A percentile compares a stretch with the other conserved stretches of the same genome.
Conservation (phyloP, 2,329 filamentous ascomycete genomes). For the Penicillium sp. region DNA sequence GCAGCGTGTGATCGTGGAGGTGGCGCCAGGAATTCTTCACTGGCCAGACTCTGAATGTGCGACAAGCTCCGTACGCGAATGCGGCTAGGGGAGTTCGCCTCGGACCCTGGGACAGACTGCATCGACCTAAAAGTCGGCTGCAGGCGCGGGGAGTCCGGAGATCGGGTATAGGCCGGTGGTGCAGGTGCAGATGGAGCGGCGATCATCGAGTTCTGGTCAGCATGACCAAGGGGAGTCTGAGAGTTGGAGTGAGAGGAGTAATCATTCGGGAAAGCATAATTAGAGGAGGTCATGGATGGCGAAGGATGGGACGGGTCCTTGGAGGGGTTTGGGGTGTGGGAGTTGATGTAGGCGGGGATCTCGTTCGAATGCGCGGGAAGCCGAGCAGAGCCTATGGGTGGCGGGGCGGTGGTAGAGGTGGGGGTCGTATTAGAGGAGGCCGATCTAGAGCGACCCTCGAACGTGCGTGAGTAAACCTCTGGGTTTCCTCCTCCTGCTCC, state of each 20-base stretch:
- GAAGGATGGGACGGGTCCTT: slow-evolving; percentile 18
- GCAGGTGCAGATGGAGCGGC: slow-evolving; percentile 19
- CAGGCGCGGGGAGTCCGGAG: slow-evolving; percentile 48
- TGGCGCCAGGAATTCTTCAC: slow-evolving; percentile 67
- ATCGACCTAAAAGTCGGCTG: slow-evolving; percentile 48
- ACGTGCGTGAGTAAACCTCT: slow-evolving; percentile 22
- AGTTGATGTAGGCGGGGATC: slow-evolving; percentile 38
- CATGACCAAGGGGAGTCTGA: slow-evolving; percentile 21
- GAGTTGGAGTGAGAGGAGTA: slow-evolving; percentile 13
- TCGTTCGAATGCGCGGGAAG: slow-evolving; percentile 32
- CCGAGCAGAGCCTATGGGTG: slow-evolving; percentile 35
- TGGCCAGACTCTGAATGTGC: slow-evolving; percentile 86
- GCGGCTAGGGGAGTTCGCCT: slow-evolving; percentile 53
- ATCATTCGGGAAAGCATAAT: slow-evolving; percentile 26
- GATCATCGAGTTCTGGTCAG: slow-evolving; percentile 25
- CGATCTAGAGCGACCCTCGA: slow-evolving; percentile 31
- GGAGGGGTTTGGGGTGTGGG: slow-evolving; percentile 28
- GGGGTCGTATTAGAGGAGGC: slow-evolving; percentile 35
- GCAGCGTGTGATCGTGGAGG: slow-evolving; percentile 48
- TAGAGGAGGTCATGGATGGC: slow-evolving; percentile 53
- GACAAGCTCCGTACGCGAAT: slow-evolving; percentile 86
- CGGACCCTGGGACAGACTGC: slow-evolving; percentile 44
- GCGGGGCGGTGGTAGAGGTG: slow-evolving; percentile 39
- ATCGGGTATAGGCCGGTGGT: slow-evolving; percentile 27
- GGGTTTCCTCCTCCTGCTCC: slow-evolving; percentile 36